Evolutionary conservation across 139 green algal species (phyloP).

Genomic region (Picochlorum sp.): DNA sequence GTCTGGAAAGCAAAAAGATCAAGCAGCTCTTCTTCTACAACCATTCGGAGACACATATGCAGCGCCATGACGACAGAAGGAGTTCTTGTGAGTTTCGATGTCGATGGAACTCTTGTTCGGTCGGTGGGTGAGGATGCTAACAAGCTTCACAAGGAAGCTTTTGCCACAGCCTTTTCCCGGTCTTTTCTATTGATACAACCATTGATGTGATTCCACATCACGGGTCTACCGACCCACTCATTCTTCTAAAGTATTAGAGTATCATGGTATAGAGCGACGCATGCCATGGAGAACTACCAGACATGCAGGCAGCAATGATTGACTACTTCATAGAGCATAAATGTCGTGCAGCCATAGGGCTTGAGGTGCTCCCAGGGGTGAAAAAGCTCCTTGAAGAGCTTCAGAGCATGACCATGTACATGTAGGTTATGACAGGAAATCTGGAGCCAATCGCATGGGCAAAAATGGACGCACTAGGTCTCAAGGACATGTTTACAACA

Average conservation of each 20-base stretch:
- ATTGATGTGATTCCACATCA: constrained; percentile 63
- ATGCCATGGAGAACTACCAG: constrained; percentile 29
- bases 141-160: constrained; percentile 55
- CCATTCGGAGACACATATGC: not conserved
- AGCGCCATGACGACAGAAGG: not conserved
- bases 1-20: not conserved
- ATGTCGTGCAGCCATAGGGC: constrained; percentile 28
- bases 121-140: constrained; percentile 42
- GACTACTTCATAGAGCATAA: constrained; percentile 30
- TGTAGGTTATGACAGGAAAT: constrained; percentile 85
- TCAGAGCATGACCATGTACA: constrained; percentile 19
- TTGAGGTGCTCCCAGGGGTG: constrained; percentile 57
- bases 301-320: constrained; percentile 42
- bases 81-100: constrained; percentile 24
- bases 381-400: constrained; percentile 32
- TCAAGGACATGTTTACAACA: constrained; percentile 63
- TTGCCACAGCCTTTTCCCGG: constrained; percentile 34
- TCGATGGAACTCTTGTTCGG: constrained; percentile 58
- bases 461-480: constrained; percentile 70
- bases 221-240: constrained; percentile 50
- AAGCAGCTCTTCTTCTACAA: no score
- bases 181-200: constrained; percentile 48
- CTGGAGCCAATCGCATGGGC: constrained; percentile 81
- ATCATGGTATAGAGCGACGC: constrained; percentile 32
- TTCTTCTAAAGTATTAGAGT: constrained; percentile 42